Percentiles rank a stretch among this genome's conserved stretches.
phyloP scores from a whole-genome alignment of 2,329 filamentous ascomycete species.

The Fusarium tricinctum region DNA sequence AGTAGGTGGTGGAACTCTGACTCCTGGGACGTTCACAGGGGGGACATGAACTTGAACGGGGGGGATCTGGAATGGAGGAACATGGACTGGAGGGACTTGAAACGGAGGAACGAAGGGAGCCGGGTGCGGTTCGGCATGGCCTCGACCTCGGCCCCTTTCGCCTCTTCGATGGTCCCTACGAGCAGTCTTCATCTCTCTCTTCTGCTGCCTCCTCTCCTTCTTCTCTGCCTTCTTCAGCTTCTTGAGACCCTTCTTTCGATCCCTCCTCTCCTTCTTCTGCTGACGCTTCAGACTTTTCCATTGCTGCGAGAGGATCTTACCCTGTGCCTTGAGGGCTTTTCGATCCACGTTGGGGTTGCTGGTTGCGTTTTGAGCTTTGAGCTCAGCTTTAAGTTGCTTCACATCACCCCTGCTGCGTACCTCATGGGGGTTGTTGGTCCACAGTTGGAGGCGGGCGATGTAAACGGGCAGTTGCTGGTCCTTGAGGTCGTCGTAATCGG shows the following conservation, averaged over 20 bases:
- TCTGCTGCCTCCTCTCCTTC: slow-evolving; percentile 52
- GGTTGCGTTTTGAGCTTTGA: slow-evolving; percentile 57
- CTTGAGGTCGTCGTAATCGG: slow-evolving; percentile 65
- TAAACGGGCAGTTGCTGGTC: slow-evolving; percentile 64
- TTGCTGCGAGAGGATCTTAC: slow-evolving; percentile 60
- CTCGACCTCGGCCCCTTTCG: slow-evolving; percentile 15
- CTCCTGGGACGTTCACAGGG: slow-evolving; percentile 6
- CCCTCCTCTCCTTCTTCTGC: slow-evolving; percentile 50
- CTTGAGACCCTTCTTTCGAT: slow-evolving; percentile 52
- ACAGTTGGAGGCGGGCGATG: slow-evolving; percentile 60
- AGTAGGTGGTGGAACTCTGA: slow-evolving; percentile 16
- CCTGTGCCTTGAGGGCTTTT: slow-evolving; percentile 58
- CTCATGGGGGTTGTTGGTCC: slow-evolving; percentile 65
- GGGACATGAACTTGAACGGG: slow-evolving; percentile 15
- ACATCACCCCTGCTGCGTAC: slow-evolving; percentile 63
- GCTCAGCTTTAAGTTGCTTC: slow-evolving; percentile 57
- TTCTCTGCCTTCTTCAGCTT: slow-evolving; percentile 51
- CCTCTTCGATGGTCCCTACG: slow-evolving; percentile 51
- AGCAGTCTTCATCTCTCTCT: slow-evolving; percentile 50
- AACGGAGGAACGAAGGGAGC: slow-evolving; percentile 12
- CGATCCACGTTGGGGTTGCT: slow-evolving; percentile 40
- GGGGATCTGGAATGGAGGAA: slow-evolving; percentile 14
- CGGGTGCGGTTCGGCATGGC: slow-evolving; percentile 25
- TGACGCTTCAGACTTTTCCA: slow-evolving; percentile 57
- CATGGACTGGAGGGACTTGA: slow-evolving; percentile 13